Percentiles rank a stretch among this genome's conserved stretches.
Conservation (phyloP, 2,329 filamentous ascomycete genomes). For the Mollisiaceae sp. region DNA sequence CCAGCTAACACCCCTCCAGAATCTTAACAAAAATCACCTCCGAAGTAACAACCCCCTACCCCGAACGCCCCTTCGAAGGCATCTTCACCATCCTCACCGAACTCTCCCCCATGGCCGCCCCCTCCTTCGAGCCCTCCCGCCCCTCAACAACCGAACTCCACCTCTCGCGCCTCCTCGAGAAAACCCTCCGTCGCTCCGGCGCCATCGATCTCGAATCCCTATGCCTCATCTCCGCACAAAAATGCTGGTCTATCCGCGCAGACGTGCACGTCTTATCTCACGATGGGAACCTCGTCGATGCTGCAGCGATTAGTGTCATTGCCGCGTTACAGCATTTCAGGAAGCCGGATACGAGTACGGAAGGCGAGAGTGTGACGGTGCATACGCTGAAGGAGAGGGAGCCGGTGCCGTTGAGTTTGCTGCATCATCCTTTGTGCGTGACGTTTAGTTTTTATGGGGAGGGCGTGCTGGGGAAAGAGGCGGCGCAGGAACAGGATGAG, state of each 20-base stretch:
- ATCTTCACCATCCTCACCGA: slow-evolving; percentile 92
- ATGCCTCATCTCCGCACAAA: slow-evolving; percentile 87
- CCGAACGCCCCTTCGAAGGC: slow-evolving; percentile 93
- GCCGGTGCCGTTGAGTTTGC: slow-evolving; percentile 85
- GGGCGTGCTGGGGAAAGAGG: slow-evolving; percentile 43
- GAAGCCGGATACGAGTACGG: slow-evolving; percentile 85
- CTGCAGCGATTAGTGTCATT: slow-evolving; percentile 83
- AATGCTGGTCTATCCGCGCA: slow-evolving; percentile 89
- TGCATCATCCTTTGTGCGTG: slow-evolving; percentile 90
- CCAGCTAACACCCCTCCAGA: slow-evolving; percentile 50
- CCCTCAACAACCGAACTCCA: slow-evolving; percentile 83
- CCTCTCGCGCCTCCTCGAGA: slow-evolving; percentile 87
- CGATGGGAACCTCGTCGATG: slow-evolving; percentile 89
- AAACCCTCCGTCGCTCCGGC: slow-evolving; percentile 88
- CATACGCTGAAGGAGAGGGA: slow-evolving; percentile 86
- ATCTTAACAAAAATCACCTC: slow-evolving; percentile 85
- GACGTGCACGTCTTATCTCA: slow-evolving; percentile 91
- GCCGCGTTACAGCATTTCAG: slow-evolving; percentile 90
- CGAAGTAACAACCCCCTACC: slow-evolving; percentile 82
- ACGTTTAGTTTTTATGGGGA: slow-evolving; percentile 81
- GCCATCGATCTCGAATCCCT: slow-evolving; percentile 95
- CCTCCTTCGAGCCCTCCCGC: slow-evolving; percentile 84
- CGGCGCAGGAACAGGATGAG: slow-evolving; percentile 70
- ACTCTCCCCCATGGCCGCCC: slow-evolving; percentile 89
- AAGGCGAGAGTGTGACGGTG: slow-evolving; percentile 82